Evolutionary conservation across 441 rosid genomes (phyloP).

Genomic region (Corymbia citriodora): DNA sequence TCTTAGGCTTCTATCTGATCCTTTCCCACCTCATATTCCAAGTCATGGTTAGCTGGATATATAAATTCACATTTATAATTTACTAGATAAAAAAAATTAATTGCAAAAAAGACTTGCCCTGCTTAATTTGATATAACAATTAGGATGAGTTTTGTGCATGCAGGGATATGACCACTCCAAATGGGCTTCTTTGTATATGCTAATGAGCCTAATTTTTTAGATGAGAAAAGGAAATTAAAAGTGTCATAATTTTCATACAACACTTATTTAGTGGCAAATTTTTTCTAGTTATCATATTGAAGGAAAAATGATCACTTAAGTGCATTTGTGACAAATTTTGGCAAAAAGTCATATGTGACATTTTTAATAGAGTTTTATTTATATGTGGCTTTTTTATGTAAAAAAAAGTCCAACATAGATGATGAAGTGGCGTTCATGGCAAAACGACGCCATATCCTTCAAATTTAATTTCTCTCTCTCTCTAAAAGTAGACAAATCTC

Average conservation of each 20-base stretch:
- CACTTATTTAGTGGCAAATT: fast-evolving
- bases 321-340: fast-evolving
- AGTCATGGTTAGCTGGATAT: not conserved
- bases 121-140: not conserved
- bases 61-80: not conserved
- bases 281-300: too few species aligned
- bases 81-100: not conserved
- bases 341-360: not conserved
- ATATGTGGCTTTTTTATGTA: not conserved
- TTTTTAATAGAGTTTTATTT: too few species aligned
- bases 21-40: not conserved
- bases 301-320: not conserved
- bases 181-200: not conserved
- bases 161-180: not conserved
- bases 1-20: not conserved
- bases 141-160: not conserved
- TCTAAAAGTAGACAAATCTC: not conserved
- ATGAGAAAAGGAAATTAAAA: too few species aligned
- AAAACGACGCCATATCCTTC: not conserved
- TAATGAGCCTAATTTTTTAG: not conserved
- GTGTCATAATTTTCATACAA: fast-evolving
- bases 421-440: not conserved
- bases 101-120: not conserved
- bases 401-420: not conserved
- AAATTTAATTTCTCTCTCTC: not conserved